phyloP scores from a whole-genome alignment of 495 filamentous ascomycete genomes.

The Penicillium silybi region DNA sequence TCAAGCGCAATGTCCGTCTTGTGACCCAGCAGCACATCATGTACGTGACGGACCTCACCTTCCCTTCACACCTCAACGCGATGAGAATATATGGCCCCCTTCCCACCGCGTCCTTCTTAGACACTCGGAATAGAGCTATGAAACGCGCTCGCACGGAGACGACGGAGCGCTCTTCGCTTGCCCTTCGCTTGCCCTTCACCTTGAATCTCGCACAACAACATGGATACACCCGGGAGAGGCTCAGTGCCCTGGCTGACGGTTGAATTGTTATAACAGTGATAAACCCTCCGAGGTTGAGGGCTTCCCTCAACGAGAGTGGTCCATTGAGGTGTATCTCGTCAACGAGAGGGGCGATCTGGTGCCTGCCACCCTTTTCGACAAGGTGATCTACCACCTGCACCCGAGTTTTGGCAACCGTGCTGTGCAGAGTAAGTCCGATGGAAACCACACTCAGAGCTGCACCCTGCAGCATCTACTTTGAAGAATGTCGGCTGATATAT shows the following conservation, averaged over 20 bases:
- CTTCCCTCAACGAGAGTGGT: slow-evolving; percentile 81
- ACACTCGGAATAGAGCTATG: background rate
- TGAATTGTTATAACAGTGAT: slow-evolving; percentile 28
- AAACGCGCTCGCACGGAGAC: background rate
- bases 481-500: background rate
- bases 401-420: slow-evolving; percentile 81
- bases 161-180: background rate
- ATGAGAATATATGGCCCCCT: background rate
- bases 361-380: slow-evolving; percentile 81
- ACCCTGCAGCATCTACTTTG: background rate
- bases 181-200: background rate
- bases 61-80: slow-evolving; percentile 3
- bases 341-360: slow-evolving; percentile 62
- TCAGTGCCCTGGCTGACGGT: slow-evolving; percentile 5
- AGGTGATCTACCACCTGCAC: slow-evolving; percentile 86
- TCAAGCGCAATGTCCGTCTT: slow-evolving; percentile 86
- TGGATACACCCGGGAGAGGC: slow-evolving; percentile 1
- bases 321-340: slow-evolving; percentile 56
- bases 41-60: slow-evolving; percentile 50
- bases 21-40: slow-evolving; percentile 85
- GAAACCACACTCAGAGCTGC: background rate
- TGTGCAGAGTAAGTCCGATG: slow-evolving; percentile 60
- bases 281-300: slow-evolving; percentile 76
- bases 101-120: background rate
- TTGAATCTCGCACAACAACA: background rate